Conservation (phyloP, 768 basidiomycete species). For the Lyophyllum semitale region DNA sequence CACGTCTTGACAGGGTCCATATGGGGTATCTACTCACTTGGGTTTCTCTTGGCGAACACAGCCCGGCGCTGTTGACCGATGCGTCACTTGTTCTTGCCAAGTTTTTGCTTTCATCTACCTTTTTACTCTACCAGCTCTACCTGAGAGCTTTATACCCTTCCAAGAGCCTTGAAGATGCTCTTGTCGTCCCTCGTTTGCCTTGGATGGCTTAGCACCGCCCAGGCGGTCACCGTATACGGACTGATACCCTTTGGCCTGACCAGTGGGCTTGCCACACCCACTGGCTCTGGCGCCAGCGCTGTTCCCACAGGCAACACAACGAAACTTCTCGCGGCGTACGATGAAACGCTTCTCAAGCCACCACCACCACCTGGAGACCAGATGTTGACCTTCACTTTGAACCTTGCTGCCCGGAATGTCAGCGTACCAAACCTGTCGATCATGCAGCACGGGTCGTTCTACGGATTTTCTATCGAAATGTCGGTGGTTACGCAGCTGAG, state of each 20-base stretch:
- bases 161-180: slow-evolving; percentile 12
- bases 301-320: slow-evolving; percentile 32
- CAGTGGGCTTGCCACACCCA: slow-evolving; percentile 1
- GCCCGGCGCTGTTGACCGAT: background rate
- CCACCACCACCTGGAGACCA: slow-evolving; percentile 49
- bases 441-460: slow-evolving; percentile 52
- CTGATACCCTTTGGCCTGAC: slow-evolving; percentile 31
- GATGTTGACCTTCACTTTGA: slow-evolving; percentile 43
- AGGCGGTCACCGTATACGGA: slow-evolving; percentile 32
- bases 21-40: background rate
- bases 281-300: slow-evolving; percentile 16
- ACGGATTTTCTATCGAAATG: slow-evolving; percentile 76
- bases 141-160: too few relatives aligned
- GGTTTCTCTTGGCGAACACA: slow-evolving; percentile 7
- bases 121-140: too few relatives aligned
- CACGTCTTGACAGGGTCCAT: background rate
- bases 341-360: slow-evolving; percentile 47
- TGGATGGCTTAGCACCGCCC: slow-evolving; percentile 11
- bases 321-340: slow-evolving; percentile 49
- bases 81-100: slow-evolving; percentile 1
- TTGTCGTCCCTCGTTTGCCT: slow-evolving; percentile 11
- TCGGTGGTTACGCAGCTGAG: slow-evolving; percentile 66
- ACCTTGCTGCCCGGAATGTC: slow-evolving; percentile 35
- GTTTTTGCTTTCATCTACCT: background rate
- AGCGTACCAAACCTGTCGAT: slow-evolving; percentile 36